These are phyloP conservation scores for Pilatotrama ljubarskyi DNA, from an alignment of 768 basidiomycete genomes.

Conservation along the genomic window DNA sequence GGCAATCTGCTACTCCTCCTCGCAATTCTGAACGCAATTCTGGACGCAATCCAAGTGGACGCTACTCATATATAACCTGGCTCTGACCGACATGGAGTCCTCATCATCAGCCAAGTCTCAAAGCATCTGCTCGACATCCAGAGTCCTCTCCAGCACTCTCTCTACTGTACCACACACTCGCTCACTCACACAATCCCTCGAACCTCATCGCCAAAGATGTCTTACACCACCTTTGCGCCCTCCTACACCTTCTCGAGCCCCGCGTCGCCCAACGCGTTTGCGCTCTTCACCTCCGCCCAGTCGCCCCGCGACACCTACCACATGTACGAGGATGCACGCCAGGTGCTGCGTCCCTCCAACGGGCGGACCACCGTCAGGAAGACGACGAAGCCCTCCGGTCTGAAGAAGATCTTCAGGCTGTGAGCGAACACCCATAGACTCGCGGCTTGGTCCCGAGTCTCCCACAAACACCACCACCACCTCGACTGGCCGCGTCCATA, in stretches of 20 bases:
- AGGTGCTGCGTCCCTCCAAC: constrained; percentile 23
- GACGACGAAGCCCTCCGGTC: constrained; percentile 17
- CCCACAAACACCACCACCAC: neutral
- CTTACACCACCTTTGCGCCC: constrained; percentile 14
- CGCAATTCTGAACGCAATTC: too few relatives aligned
- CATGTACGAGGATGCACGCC: constrained; percentile 24
- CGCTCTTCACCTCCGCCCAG: constrained; percentile 18
- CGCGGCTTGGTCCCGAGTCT: neutral
- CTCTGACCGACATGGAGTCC: neutral
- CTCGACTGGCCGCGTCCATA: neutral
- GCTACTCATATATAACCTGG: constrained; percentile 4
- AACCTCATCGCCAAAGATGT: constrained; percentile 11
- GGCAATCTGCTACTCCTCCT: constrained; percentile 9
- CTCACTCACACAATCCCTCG: neutral
- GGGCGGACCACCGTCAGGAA: constrained; percentile 9
- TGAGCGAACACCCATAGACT: neutral
- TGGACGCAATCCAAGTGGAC: constrained; percentile 3
- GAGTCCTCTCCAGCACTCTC: neutral
- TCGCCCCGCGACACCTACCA: constrained; percentile 25
- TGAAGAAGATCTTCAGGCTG: constrained; percentile 26
- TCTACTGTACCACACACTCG: neutral
- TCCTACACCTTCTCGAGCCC: constrained; percentile 21
- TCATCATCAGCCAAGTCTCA: constrained; percentile 5
- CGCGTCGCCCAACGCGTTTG: constrained; percentile 22
- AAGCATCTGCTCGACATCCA: neutral